Evolutionary conservation across 352 stramenopile genomes (phyloP).

Genomic region (Globisporangium uncinulatum): DNA sequence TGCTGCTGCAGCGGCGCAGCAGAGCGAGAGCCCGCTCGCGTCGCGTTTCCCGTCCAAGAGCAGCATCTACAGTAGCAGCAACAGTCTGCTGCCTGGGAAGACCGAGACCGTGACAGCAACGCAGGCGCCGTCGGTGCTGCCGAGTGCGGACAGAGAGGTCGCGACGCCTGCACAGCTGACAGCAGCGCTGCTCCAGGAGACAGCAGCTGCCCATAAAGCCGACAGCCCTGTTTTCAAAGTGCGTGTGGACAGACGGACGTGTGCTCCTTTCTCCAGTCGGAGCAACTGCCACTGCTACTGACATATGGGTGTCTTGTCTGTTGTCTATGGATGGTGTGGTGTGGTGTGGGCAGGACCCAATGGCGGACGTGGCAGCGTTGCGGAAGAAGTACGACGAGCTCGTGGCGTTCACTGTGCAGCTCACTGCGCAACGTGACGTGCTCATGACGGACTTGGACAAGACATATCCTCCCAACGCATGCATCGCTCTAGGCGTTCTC

Average conservation of each 20-base stretch:
- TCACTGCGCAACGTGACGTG: constrained; percentile 81
- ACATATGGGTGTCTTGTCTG: not conserved
- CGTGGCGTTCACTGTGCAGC: constrained; percentile 84
- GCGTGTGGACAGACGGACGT: not conserved
- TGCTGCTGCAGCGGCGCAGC: constrained; percentile 2
- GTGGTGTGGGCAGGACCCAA: constrained; percentile 29
- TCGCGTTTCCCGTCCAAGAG: constrained; percentile 14
- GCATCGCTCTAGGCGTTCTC: not conserved
- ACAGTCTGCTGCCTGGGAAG: constrained; percentile 12
- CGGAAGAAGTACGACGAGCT: constrained; percentile 90
- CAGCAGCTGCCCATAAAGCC: not conserved
- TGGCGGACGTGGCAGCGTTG: constrained; percentile 54
- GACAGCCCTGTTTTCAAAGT: constrained; percentile 13
- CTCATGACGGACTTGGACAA: constrained; percentile 84
- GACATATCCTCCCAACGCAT: constrained; percentile 23
- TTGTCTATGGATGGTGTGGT: not conserved
- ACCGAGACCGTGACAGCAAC: constrained; percentile 13
- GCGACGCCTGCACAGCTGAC: constrained; percentile 47
- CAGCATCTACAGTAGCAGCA: constrained; percentile 25
- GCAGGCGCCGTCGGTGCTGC: too few relatives aligned
- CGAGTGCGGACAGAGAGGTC: constrained; percentile 27
- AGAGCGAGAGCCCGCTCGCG: constrained; percentile 8
- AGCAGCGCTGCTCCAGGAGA: constrained; percentile 54
- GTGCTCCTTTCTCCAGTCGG: not conserved
- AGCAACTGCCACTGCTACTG: not conserved